Percentiles rank a stretch among this genome's conserved stretches.
These are phyloP conservation scores for Ceratobasidium sp. DNA, from an alignment of 1,284 basidiomycete species.

Conservation along the genomic window DNA sequence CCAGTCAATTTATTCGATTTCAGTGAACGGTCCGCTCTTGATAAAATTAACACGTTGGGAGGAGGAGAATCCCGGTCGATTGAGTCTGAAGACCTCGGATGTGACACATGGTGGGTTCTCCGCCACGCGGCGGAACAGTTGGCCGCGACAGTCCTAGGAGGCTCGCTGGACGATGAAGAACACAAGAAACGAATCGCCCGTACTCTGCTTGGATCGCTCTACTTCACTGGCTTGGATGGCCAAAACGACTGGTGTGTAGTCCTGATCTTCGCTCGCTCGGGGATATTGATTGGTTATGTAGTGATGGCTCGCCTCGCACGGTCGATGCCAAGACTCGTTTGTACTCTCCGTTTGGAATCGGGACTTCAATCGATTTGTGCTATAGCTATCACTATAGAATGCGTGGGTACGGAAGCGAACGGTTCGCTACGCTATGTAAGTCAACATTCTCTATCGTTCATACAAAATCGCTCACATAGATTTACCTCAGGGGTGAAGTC, in stretches of 20 bases:
- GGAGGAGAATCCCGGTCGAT: background rate
- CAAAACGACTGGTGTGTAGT: conserved; percentile 4
- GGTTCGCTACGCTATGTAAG: conserved; percentile 13
- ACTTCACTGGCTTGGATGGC: conserved; percentile 13
- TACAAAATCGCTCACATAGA: background rate
- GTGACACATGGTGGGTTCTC: conserved; percentile 20
- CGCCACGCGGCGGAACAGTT: conserved; percentile 20
- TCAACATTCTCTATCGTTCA: background rate
- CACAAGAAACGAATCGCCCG: conserved; percentile 17
- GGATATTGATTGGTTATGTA: background rate
- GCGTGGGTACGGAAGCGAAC: conserved; percentile 3
- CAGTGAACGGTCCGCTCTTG: conserved; percentile 29
- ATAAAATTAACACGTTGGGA: conserved; percentile 16
- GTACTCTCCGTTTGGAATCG: conserved; percentile 35
- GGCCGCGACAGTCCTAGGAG: conserved; percentile 15
- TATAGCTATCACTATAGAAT: conserved; percentile 19
- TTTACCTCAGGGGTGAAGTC: background rate
- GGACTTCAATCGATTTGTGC: conserved; percentile 25
- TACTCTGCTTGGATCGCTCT: conserved; percentile 28
- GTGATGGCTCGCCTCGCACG: conserved; percentile 6
- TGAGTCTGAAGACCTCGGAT: background rate
- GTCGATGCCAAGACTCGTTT: conserved; percentile 11
- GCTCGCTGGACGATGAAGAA: conserved; percentile 5
- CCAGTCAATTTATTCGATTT: background rate
- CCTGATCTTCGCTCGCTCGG: background rate